Conservation (phyloP, 495 filamentous ascomycete genomes). For the Xanthoparmelia taractica region DNA sequence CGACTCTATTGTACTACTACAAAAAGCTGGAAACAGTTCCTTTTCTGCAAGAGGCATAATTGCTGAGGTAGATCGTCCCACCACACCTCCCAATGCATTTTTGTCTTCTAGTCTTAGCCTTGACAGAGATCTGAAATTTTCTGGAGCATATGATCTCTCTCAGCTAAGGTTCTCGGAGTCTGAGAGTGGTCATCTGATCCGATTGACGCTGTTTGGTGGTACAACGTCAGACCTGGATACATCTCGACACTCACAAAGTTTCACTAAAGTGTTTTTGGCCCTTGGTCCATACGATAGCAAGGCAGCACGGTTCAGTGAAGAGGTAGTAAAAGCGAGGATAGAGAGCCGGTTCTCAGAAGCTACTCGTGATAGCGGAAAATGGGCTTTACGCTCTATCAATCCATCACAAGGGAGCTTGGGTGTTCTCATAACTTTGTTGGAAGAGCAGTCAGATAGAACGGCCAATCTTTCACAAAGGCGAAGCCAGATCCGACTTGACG, state of each 20-base stretch:
- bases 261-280: constrained; percentile 16
- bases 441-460: constrained; percentile 48
- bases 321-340: constrained; percentile 75
- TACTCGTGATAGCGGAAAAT: constrained; percentile 70
- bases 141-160: constrained; percentile 60
- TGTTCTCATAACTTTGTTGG: constrained; percentile 67
- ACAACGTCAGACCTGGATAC: background rate
- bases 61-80: constrained; percentile 71
- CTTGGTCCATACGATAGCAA: constrained; percentile 69
- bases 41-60: constrained; percentile 70
- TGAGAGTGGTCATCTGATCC: constrained; percentile 60
- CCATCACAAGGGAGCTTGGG: constrained; percentile 53
- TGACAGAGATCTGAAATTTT: constrained; percentile 63
- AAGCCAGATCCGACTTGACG: constrained; percentile 7
- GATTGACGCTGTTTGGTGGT: constrained; percentile 54
- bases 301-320: constrained; percentile 70
- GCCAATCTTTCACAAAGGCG: background rate
- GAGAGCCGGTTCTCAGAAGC: constrained; percentile 73
- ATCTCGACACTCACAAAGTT: background rate
- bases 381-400: constrained; percentile 64
- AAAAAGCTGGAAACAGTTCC: constrained; percentile 51
- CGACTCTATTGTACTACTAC: constrained; percentile 69
- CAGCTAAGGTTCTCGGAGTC: constrained; percentile 72
- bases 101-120: constrained; percentile 46
- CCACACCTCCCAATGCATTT: background rate